Evolutionary conservation across 805 yeast genomes (phyloP), one percentile per base, ranked within the genome.

Genomic region (Cephaloascus fragrans): DNA sequence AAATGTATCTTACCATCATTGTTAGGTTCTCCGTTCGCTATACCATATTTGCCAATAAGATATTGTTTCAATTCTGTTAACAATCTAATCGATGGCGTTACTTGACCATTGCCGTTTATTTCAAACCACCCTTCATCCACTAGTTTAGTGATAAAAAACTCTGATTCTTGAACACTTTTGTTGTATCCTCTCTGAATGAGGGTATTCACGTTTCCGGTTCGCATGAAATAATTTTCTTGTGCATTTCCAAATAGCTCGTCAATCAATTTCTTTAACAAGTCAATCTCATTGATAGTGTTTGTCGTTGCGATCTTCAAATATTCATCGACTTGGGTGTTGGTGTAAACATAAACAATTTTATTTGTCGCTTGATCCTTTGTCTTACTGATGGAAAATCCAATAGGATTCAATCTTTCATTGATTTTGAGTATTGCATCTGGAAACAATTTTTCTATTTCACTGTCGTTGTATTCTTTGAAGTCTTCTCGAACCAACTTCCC

Each of bases 111-210:
- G 34, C 44, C 36, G 48, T 62, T 48, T 26, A 54, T 37, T n/a
- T 43, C 65, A 6, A 77, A 52, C 82, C 82, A 77, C n/a, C 76
- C 80, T 38, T 65, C 71, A 37, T 65, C 64, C 14, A 69, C 66
- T 5, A 77, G 49, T 16, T 53, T 45, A 8, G 47, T 56, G 8
- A 76, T 45, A 19, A 75, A 61, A 1, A 37, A 41, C n/a, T 61
- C 58, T 0, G 73, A 59, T 26, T 74, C 73, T 3, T 63, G 39
- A 12, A 12, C 28, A 23, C 28, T 23, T 23, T 23, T 23, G 10
- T 8, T 6, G 12, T 23, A 23, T 8, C 28, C 28, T 23, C 28
- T 23, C 12, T 23, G 28, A 8, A 23, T 23, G 10, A 23, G 6
- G 28, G 28, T 23, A 12, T 23, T 23, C 6, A 23, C 10, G 37